Evolutionary conservation across 805 yeast species (phyloP).

Genomic region (Monosporozyma servazzii): DNA sequence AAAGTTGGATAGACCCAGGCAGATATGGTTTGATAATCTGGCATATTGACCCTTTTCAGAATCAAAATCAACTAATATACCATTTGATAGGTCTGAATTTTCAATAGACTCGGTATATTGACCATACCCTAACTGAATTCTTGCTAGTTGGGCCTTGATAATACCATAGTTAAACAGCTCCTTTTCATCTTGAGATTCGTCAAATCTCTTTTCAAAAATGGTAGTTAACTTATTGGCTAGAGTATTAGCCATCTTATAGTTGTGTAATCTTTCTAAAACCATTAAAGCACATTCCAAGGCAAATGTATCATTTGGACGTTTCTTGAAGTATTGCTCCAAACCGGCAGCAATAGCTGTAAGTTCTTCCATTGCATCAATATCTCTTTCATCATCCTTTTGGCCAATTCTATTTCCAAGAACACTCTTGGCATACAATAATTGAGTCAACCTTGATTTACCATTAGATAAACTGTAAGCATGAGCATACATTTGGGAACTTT

Average conservation of each 20-base stretch:
- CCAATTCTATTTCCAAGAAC: slow-evolving; percentile 41
- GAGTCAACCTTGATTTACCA: slow-evolving; percentile 61
- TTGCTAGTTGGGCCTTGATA: slow-evolving; percentile 61
- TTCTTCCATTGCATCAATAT: slow-evolving; percentile 54
- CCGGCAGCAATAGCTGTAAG: slow-evolving; percentile 58
- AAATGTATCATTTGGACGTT: slow-evolving; percentile 45
- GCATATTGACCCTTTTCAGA: slow-evolving; percentile 27
- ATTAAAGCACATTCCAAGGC: slow-evolving; percentile 50
- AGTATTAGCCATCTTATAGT: slow-evolving; percentile 44
- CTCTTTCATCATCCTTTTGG: slow-evolving; percentile 39
- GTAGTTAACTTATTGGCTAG: slow-evolving; percentile 39
- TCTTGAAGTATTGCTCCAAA: slow-evolving; percentile 54
- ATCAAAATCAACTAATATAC: slow-evolving; percentile 37
- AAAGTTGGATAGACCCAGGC: slow-evolving; percentile 63
- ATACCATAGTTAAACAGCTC: slow-evolving; percentile 43
- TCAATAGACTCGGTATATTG: slow-evolving; percentile 53
- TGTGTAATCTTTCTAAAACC: slow-evolving; percentile 61
- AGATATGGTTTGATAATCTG: slow-evolving; percentile 51
- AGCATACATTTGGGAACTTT: slow-evolving; percentile 53
- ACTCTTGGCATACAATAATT: slow-evolving; percentile 59
- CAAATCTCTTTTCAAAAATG: slow-evolving; percentile 48
- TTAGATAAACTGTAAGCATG: slow-evolving; percentile 75
- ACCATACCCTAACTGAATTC: slow-evolving; percentile 55
- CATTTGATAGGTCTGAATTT: slow-evolving; percentile 46
- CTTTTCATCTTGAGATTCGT: slow-evolving; percentile 40